Evolutionary conservation across 2,329 filamentous ascomycete genomes (phyloP), one percentile per base, ranked within the genome.

Genomic region (Sordariomycetes sp.): DNA sequence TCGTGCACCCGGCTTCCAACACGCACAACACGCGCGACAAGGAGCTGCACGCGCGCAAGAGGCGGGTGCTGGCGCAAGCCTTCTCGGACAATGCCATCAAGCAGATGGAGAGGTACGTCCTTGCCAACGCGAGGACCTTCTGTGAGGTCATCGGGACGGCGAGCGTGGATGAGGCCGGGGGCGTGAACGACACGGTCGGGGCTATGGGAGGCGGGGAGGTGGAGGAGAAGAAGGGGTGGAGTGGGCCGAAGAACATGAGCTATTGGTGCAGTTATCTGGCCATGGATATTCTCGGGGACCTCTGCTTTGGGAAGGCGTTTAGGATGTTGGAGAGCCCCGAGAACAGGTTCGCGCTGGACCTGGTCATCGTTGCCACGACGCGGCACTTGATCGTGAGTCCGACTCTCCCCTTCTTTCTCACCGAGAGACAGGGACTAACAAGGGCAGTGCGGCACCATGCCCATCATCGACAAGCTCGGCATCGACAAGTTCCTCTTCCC

Each of bases 1-100:
- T 88, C 66, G 82, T 84, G 1, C 83, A 86, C 58, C 85, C 85
- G 17, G 80, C 82, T 1, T 80, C 83, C 63, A 89, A 88, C 71
- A 88, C 86, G 1, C 85, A 89, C 71, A 88, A 86, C 70, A 77
- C 76, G 1, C 85, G 87, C 56, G 82, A 88, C 65, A 87, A 86
- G 70, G 70, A 75, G 0, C 71, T 81, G 50, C 86, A 90, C 66
- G 84, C 84, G 34, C 81, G 85, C 56, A 89, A 89, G 74, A 75
- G 86, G 45, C 77, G 85, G 28, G 84, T 88, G 32, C 72, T 90
- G 39, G 83, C 82, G n/a, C 84, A 87, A 62, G 86, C 83, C 35
- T 89, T 90, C 67, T 82, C 81, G 0, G 83, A 86, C 58, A 71
- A 74, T 48, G 84, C 84, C 56, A 75, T 86, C 64, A 84, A 81